Percentiles rank a stretch among this genome's conserved stretches.
phyloP scores from a whole-genome alignment of 305 asterid species.

The Solanum chacoense region DNA sequence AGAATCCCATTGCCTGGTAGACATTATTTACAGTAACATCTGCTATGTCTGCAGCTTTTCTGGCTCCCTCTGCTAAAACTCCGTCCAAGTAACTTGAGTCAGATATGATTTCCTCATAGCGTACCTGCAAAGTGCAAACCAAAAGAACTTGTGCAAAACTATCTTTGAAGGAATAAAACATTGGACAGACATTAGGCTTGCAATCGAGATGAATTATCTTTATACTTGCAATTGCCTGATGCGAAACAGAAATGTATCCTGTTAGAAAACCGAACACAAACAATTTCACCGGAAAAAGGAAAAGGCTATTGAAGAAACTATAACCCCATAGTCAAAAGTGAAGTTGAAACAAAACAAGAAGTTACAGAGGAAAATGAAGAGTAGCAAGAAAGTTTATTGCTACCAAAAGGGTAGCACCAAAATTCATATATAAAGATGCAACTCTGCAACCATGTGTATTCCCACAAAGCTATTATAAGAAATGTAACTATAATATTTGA shows the following conservation, averaged over 20 bases:
- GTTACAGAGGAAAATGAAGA: neutral
- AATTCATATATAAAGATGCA: neutral
- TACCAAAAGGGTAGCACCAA: neutral
- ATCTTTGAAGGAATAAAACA: neutral
- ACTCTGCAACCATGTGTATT: neutral
- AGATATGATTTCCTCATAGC: conserved; percentile 65
- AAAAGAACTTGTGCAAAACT: neutral
- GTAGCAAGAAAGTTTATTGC: neutral
- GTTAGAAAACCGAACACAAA: neutral
- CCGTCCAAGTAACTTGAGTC: conserved; percentile 55
- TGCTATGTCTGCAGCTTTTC: conserved; percentile 65
- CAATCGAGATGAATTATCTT: neutral
- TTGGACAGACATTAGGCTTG: neutral
- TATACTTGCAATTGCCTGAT: neutral
- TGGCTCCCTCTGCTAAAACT: conserved; percentile 76
- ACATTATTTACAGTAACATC: conserved; percentile 57
- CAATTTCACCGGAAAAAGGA: neutral
- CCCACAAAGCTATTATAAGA: neutral
- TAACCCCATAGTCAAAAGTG: neutral
- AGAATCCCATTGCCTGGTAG: conserved; percentile 90
- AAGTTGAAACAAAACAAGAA: neutral
- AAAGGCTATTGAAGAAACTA: neutral
- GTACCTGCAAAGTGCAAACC: conserved; percentile 33
- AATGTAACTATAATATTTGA: neutral
- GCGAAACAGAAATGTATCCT: neutral